phyloP scores from a whole-genome alignment of 1,139 yeast species.

The Lodderomyces oxycetoniae region DNA sequence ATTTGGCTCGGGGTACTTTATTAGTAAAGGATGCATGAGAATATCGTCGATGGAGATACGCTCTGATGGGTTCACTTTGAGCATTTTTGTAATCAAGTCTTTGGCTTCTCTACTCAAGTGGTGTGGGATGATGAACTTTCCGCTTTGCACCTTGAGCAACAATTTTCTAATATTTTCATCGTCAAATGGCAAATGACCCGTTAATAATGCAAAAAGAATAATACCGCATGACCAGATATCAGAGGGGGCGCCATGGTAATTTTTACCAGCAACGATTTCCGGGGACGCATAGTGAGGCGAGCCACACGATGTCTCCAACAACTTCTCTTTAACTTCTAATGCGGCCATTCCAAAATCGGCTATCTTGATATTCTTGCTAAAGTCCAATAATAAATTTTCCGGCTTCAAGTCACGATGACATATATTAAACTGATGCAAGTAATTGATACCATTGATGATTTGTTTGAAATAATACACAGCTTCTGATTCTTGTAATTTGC shows the following conservation, averaged over 20 bases:
- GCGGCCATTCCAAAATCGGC: slow-evolving; percentile 99
- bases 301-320: slow-evolving; percentile 94
- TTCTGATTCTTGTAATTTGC: slow-evolving; percentile 82
- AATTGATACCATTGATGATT: slow-evolving; percentile 84
- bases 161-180: slow-evolving; percentile 89
- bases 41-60: slow-evolving; percentile 76
- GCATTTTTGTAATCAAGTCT: slow-evolving; percentile 78
- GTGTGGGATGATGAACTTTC: slow-evolving; percentile 78
- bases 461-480: slow-evolving; percentile 90
- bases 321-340: slow-evolving; percentile 74
- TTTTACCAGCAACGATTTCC: slow-evolving; percentile 91
- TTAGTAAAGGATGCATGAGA: slow-evolving; percentile 70
- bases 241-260: slow-evolving; percentile 93
- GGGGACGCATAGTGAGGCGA: slow-evolving; percentile 99
- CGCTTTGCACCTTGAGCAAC: slow-evolving; percentile 85
- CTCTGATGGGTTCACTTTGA: slow-evolving; percentile 71
- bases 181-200: slow-evolving; percentile 95
- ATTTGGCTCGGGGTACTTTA: slow-evolving; percentile 55
- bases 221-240: slow-evolving; percentile 99
- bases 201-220: slow-evolving; percentile 82
- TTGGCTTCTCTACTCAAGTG: slow-evolving; percentile 77
- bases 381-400: slow-evolving; percentile 83
- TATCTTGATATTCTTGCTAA: slow-evolving; percentile 82
- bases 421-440: slow-evolving; percentile 90
- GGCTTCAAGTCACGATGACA: slow-evolving; percentile 96